Percentiles rank a stretch among this genome's conserved stretches.
Conservation (phyloP, 2,329 filamentous ascomycete genomes). For the Penicillium brasilianum region DNA sequence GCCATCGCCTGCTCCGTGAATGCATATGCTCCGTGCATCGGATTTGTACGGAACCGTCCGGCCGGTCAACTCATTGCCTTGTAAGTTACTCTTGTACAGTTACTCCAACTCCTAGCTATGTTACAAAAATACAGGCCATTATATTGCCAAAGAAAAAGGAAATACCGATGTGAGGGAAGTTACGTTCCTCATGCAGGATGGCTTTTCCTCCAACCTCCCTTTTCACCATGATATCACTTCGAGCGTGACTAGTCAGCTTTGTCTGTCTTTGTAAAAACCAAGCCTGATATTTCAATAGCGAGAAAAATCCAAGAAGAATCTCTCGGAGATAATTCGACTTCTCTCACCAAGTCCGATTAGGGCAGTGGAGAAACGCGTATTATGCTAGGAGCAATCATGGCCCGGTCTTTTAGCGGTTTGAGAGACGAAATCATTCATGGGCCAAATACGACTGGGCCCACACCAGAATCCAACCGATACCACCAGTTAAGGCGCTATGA, state of each 20-base stretch:
- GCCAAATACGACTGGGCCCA: neutral
- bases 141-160: neutral
- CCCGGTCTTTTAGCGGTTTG: neutral
- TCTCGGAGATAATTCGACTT: neutral
- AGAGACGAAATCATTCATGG: neutral
- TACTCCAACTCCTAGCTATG: neutral
- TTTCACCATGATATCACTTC: neutral
- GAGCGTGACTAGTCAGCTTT: neutral
- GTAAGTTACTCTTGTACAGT: too few relatives aligned
- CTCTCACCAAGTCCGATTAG: neutral
- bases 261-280: neutral
- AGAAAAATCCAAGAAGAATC: neutral
- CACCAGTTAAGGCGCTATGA: neutral
- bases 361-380: neutral
- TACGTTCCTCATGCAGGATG: neutral
- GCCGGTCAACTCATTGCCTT: neutral
- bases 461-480: neutral
- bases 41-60: neutral
- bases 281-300: neutral
- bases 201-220: neutral
- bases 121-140: neutral
- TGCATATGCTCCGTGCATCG: neutral
- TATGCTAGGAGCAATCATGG: neutral
- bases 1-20: neutral
- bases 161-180: neutral